These are phyloP conservation scores for Apiospora hydei DNA, from an alignment of 2,329 filamentous ascomycete genomes.

Conservation along the genomic window DNA sequence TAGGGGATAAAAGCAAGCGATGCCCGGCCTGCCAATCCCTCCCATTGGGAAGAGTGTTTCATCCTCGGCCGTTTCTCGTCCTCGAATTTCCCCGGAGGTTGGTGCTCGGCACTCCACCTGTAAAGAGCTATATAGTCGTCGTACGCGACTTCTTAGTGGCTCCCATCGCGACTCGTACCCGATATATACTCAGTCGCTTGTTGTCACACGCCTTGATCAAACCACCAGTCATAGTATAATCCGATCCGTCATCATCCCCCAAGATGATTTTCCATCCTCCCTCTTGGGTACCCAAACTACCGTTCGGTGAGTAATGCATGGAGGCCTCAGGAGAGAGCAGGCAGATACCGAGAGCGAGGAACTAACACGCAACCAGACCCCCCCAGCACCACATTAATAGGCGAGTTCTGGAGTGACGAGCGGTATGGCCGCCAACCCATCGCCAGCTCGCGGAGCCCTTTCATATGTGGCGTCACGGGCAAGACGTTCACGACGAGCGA, in stretches of 20 bases:
- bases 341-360: not conserved
- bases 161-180: not conserved
- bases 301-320: constrained; percentile 27
- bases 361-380: constrained; percentile 35
- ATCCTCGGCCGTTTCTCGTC: not conserved
- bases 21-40: not conserved
- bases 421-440: constrained; percentile 68
- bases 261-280: constrained; percentile 30
- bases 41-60: not conserved
- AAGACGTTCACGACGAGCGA: constrained; percentile 67
- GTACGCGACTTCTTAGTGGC: not conserved
- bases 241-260: not conserved
- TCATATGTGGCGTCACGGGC: constrained; percentile 75
- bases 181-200: not conserved
- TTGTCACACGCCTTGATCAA: not conserved
- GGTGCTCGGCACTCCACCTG: not conserved
- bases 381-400: constrained; percentile 71
- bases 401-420: constrained; percentile 76
- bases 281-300: constrained; percentile 29
- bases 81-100: not conserved
- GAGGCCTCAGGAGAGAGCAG: not conserved
- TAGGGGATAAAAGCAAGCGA: not conserved
- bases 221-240: not conserved
- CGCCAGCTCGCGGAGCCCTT: constrained; percentile 67
- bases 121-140: not conserved